Conservation (phyloP, 306 rosid genomes). For the Leucaena leucocephala region DNA sequence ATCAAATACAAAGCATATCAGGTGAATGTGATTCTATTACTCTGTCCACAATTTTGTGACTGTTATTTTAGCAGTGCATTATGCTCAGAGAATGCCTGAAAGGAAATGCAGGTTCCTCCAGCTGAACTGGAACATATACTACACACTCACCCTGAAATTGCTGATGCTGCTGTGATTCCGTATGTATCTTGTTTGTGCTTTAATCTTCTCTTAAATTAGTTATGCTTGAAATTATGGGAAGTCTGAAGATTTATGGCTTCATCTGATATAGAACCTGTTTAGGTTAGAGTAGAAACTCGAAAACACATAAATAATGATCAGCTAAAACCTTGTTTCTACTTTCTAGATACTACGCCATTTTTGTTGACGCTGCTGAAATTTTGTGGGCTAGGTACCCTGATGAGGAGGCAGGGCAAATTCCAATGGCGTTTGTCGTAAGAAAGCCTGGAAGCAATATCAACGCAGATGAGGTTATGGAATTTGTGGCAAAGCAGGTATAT, state of each 20-base stretch:
- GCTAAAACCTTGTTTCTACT: no score
- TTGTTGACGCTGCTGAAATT: slow-evolving; percentile 9
- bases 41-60: neutral
- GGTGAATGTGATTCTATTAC: slow-evolving; percentile 43
- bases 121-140: slow-evolving; percentile 85
- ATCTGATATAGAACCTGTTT: no score
- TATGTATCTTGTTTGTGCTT: slow-evolving; percentile 37
- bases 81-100: slow-evolving; percentile 14
- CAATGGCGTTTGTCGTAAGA: slow-evolving; percentile 91
- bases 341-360: neutral
- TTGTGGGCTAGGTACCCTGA: slow-evolving; percentile 71
- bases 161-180: slow-evolving; percentile 90
- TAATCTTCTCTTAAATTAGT: neutral
- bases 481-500: slow-evolving; percentile 69
- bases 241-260: neutral
- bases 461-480: slow-evolving; percentile 60
- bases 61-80: slow-evolving; percentile 4
- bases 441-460: slow-evolving; percentile 65
- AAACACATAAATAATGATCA: neutral
- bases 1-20: slow-evolving; percentile 94
- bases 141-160: slow-evolving; percentile 66
- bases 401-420: slow-evolving; percentile 85
- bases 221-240: neutral
- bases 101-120: slow-evolving; percentile 79
- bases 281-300: neutral